These are phyloP conservation scores for Septoria linicola DNA, from an alignment of 2,329 filamentous ascomycete species.

Conservation along the genomic window DNA sequence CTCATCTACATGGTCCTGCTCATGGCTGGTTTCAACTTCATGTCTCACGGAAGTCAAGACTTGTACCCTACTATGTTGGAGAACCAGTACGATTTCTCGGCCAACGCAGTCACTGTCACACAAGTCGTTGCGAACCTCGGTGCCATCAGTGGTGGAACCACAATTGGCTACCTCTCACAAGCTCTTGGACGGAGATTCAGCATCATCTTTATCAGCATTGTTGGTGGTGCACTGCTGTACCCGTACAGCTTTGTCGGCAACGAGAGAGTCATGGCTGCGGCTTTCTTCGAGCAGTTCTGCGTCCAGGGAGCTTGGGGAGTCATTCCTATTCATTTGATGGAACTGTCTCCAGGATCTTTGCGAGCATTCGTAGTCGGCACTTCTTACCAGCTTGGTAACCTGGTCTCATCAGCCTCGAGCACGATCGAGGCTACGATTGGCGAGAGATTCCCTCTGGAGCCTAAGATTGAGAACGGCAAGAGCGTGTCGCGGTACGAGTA, in stretches of 20 bases:
- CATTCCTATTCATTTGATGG: slow-evolving; percentile 69
- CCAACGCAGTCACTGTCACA: slow-evolving; percentile 49
- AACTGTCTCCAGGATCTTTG: slow-evolving; percentile 70
- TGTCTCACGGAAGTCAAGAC: slow-evolving; percentile 75
- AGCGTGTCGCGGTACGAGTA: slow-evolving; percentile 45
- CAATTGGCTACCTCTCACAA: slow-evolving; percentile 48
- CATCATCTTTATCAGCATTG: slow-evolving; percentile 51
- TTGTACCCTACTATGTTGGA: slow-evolving; percentile 60
- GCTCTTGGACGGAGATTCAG: slow-evolving; percentile 50
- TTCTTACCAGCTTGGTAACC: slow-evolving; percentile 74
- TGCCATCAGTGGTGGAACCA: slow-evolving; percentile 49
- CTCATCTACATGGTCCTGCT: slow-evolving; percentile 78
- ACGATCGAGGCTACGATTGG: slow-evolving; percentile 47
- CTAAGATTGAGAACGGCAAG: slow-evolving; percentile 42
- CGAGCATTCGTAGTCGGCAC: slow-evolving; percentile 74
- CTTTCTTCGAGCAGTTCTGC: slow-evolving; percentile 69
- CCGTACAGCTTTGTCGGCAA: slow-evolving; percentile 71
- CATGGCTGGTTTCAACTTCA: slow-evolving; percentile 91
- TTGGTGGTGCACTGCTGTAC: slow-evolving; percentile 76
- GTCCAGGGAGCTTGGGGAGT: slow-evolving; percentile 37
- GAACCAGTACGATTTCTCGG: slow-evolving; percentile 58
- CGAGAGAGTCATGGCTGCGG: slow-evolving; percentile 68
- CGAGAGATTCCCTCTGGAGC: slow-evolving; percentile 42
- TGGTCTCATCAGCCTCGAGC: slow-evolving; percentile 53
- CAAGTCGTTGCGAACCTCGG: slow-evolving; percentile 53